Evolutionary conservation across 768 basidiomycete genomes (phyloP).

Genomic region (Mycena kentingensis): DNA sequence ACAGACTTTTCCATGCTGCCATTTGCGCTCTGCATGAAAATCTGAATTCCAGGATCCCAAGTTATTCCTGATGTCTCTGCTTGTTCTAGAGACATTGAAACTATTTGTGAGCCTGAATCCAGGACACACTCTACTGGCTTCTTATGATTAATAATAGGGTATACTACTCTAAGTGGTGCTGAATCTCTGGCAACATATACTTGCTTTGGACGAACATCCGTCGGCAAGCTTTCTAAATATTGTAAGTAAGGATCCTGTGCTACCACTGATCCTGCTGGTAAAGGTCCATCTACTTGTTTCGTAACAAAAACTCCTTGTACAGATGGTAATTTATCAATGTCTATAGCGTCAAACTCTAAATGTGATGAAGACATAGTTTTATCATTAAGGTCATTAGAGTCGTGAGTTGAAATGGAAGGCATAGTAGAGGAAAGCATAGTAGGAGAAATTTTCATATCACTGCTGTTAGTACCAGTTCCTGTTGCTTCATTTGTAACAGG

Average conservation of each 20-base stretch:
- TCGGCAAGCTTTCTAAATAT: not conserved
- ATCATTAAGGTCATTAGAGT: not conserved
- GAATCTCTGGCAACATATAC: not conserved
- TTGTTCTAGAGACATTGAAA: too few species aligned
- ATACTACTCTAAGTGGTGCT: too few species aligned
- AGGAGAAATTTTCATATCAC: not conserved
- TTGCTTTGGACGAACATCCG: not conserved
- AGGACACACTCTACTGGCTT: constrained; percentile 21
- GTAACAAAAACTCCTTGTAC: too few species aligned
- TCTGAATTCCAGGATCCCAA: constrained; percentile 20
- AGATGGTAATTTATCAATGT: too few species aligned
- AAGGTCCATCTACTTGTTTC: too few species aligned
- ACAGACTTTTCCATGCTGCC: constrained; percentile 16
- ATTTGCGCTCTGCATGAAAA: too few species aligned
- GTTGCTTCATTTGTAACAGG: not conserved
- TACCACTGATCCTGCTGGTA: not conserved
- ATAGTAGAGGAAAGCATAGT: too few species aligned
- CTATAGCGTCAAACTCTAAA: too few species aligned
- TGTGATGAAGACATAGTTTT: not conserved
- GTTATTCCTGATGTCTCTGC: constrained; percentile 11
- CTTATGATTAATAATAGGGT: constrained; percentile 17
- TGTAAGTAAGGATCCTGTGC: not conserved
- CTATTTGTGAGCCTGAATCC: constrained; percentile 31
- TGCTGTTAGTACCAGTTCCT: not conserved
- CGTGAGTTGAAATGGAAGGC: too few species aligned